These are phyloP conservation scores for Selenicereus undatus DNA, from an alignment of 148 eudicot genomes.

Conservation along the genomic window DNA sequence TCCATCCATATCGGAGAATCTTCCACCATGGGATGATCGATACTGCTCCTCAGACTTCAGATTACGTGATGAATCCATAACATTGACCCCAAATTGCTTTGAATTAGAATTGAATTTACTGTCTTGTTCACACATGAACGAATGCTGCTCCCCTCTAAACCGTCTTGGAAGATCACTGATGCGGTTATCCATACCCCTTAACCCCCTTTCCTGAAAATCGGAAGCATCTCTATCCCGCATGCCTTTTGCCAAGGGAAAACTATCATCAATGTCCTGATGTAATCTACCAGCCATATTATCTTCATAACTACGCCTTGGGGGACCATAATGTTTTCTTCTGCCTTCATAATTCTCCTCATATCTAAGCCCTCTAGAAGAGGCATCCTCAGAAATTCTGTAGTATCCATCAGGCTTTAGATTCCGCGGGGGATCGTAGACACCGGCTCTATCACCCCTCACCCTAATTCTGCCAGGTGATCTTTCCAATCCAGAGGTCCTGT, in stretches of 20 bases:
- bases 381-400: constrained; percentile 31
- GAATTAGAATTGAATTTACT: constrained; percentile 23
- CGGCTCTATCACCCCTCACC: constrained; percentile 27
- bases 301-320: constrained; percentile 27
- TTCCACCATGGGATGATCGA: constrained; percentile 25
- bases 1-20: constrained; percentile 26
- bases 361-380: constrained; percentile 28
- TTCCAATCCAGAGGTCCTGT: constrained; percentile 18
- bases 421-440: constrained; percentile 15
- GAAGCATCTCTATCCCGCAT: constrained; percentile 33
- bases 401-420: constrained; percentile 27
- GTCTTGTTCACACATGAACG: constrained; percentile 25
- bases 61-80: constrained; percentile 28
- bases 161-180: constrained; percentile 33
- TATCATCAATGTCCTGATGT: constrained; percentile 27
- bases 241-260: constrained; percentile 17
- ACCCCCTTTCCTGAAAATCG: constrained; percentile 35
- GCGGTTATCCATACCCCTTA: constrained; percentile 29
- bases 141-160: constrained; percentile 30
- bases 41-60: constrained; percentile 27
- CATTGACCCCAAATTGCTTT: constrained; percentile 26
- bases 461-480: constrained; percentile 32
- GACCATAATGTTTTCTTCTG: constrained; percentile 27
- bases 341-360: constrained; percentile 34
- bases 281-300: constrained; percentile 29